Evolutionary conservation across 208 protist species (phyloP).

Genomic region (Vickermania spadyakhi): DNA sequence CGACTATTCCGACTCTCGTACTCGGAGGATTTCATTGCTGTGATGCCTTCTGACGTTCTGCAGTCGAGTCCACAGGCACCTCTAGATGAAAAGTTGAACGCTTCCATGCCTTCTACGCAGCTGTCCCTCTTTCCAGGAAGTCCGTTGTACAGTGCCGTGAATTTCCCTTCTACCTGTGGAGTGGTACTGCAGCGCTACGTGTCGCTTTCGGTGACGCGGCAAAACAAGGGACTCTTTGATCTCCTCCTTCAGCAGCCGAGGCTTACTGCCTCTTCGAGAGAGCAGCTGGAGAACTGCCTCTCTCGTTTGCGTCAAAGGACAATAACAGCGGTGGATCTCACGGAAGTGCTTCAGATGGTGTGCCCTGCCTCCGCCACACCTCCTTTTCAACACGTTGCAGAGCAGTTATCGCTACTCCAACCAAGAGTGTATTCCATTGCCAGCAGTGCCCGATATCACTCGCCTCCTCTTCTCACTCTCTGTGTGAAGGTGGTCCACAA

Average conservation of each 20-base stretch:
- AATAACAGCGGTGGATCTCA: background rate
- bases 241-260: conserved; percentile 13
- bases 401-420: conserved; percentile 56
- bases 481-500: conserved; percentile 73
- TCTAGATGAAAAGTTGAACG: background rate
- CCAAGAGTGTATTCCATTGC: conserved; percentile 90
- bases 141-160: conserved; percentile 28
- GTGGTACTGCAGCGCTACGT: conserved; percentile 33
- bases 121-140: conserved; percentile 21
- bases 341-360: conserved; percentile 19
- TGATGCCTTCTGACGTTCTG: background rate
- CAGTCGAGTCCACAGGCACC: background rate
- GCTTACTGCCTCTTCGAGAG: conserved; percentile 4
- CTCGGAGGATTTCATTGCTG: background rate
- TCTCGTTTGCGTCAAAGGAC: conserved; percentile 1
- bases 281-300: conserved; percentile 7
- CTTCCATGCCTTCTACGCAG: conserved; percentile 9
- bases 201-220: conserved; percentile 21
- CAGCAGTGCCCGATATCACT: conserved; percentile 26
- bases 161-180: conserved; percentile 36
- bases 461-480: conserved; percentile 52
- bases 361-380: conserved; percentile 12
- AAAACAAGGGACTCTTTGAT: conserved; percentile 10
- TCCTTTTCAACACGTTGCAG: conserved; percentile 47
- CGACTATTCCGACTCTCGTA: conserved; percentile 11